phyloP scores from a whole-genome alignment of 208 protist species.

The Trichomonas gallinae region DNA sequence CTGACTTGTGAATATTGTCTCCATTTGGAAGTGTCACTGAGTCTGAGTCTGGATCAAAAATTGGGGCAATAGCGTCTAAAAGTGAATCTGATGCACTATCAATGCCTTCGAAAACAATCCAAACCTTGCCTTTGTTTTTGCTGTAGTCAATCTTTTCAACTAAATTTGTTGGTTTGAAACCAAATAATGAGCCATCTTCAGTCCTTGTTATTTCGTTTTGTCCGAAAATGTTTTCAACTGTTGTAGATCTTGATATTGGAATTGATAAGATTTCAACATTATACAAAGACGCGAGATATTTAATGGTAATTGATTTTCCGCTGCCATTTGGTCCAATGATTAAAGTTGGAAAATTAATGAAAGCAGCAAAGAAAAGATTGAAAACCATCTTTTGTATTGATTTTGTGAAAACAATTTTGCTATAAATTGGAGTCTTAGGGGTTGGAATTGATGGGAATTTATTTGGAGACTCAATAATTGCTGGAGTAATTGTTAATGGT shows the following conservation, averaged over 20 bases:
- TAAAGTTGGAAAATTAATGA: neutral
- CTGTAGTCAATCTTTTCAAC: neutral
- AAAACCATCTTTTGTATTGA: neutral
- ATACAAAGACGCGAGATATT: neutral
- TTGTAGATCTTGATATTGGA: neutral
- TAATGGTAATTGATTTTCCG: neutral
- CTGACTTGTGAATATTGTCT: neutral
- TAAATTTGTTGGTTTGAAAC: neutral
- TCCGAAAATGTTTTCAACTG: neutral
- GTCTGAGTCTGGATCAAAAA: neutral
- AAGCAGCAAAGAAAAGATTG: neutral
- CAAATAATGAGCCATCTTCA: neutral
- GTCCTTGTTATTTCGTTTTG: neutral
- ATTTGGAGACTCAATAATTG: no score
- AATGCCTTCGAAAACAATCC: neutral
- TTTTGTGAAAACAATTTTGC: neutral
- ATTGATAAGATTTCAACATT: neutral
- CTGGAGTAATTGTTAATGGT: no score
- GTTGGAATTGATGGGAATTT: no score
- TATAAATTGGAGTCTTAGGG: no score
- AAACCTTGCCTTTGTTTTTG: neutral
- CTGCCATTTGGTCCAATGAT: neutral
- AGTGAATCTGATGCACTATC: neutral
- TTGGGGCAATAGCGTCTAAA: neutral
- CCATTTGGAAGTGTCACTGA: neutral